Base-by-base conservation (phyloP, 2,329 filamentous ascomycete genomes). In the Aspergillus terreus region DNA sequence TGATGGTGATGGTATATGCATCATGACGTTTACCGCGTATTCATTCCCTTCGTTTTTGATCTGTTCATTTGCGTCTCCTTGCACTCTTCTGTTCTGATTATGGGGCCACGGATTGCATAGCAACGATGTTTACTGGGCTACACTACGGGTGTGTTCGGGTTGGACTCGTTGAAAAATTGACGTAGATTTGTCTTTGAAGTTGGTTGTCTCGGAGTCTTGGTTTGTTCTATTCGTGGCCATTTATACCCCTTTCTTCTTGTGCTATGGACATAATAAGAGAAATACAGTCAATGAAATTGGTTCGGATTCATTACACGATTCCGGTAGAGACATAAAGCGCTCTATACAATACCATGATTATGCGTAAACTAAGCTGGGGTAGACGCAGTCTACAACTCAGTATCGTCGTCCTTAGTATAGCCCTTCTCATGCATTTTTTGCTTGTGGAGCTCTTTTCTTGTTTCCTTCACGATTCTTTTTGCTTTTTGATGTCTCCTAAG, bases 111-210 rank as follows among this genome's bases (percentile, higher is more conserved):
- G 19, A 38, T 38, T 51, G 44, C 44, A 51, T 44, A 36, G 9
- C 40, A 51, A 42, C 21, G 19, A 10, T 38, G 46, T 44, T 36
- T 21, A 10, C 27, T n/a, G 42, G n/a, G 11, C 12, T 46, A 30
- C 19, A 32, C 21, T 33, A 47, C 30, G 27, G 44, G 21, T 25
- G 40, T 15, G 32, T 19, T 48, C 25, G 30, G 32, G 17, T 21
- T 51, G 50, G 35, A 40, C 25, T n/a, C 35, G 45, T 40, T 30
- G 49, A n/a, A 51, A 51, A 47, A 47, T 21, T 40, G 42, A 32
- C 27, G 32, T 45, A 45, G 49, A 38, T 38, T 27, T 38, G 35
- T 38, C 14, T 38, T n/a, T 15, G 14, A n/a, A 17, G 35, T n/a
- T 38, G 35, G 12, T 38, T n/a, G 35, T 38, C 3, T 38, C n/a